Percentiles rank a stretch among this genome's conserved stretches.
phyloP scores from a whole-genome alignment of 2,329 filamentous ascomycete species.

The Paracoccidioides lutzii region DNA sequence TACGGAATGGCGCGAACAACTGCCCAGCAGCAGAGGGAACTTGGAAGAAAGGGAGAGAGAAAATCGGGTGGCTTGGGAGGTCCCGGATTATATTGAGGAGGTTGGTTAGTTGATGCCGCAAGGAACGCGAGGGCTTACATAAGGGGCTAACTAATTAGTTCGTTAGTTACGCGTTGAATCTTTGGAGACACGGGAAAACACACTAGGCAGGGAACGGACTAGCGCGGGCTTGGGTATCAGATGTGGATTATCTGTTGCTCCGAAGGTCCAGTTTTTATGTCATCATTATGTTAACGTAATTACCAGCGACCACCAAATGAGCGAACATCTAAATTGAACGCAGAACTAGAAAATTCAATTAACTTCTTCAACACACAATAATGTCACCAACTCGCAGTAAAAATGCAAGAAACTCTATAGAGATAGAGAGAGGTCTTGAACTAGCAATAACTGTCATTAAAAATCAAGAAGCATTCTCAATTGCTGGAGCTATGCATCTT shows the following conservation, averaged over 20 bases:
- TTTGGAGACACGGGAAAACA: conserved; percentile 2
- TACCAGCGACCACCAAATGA: too few species aligned
- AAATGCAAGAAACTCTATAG: too few species aligned
- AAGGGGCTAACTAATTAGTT: conserved; percentile 3
- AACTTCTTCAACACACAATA: too few species aligned
- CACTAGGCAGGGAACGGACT: conserved; percentile 6
- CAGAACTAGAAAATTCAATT: too few species aligned
- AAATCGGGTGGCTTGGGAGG: neutral
- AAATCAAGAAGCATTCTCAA: too few species aligned
- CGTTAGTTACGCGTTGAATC: conserved; percentile 1
- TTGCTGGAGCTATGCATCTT: too few species aligned
- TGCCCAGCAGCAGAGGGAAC: too few species aligned
- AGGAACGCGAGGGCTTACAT: conserved; percentile 2
- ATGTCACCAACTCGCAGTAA: too few species aligned
- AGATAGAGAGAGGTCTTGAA: too few species aligned
- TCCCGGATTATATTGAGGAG: neutral
- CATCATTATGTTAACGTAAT: neutral
- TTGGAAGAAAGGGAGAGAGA: neutral
- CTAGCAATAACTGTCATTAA: too few species aligned
- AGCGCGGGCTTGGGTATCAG: neutral
- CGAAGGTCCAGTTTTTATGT: neutral
- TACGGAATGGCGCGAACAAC: neutral
- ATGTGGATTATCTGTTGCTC: neutral
- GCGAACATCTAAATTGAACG: neutral
- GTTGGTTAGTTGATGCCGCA: neutral